Conservation (phyloP, 192 early-diverging fungal genomes). For the Spinellus fusiger region DNA sequence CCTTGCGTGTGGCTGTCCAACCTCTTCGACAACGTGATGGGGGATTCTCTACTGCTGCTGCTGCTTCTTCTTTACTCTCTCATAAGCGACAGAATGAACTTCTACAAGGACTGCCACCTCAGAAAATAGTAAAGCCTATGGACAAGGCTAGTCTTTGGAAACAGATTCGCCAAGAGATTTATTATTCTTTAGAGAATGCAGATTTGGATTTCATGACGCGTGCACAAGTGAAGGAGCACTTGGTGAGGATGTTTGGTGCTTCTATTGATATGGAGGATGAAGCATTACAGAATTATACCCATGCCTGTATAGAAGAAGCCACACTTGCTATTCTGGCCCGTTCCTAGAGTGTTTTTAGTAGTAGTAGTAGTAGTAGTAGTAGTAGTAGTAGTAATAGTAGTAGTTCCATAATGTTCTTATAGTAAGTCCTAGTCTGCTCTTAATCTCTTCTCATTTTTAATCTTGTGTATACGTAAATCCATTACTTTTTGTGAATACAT, state of each 20-base stretch:
- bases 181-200: conserved; percentile 11
- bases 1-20: not conserved
- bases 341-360: not conserved
- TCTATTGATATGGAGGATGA: conserved; percentile 2
- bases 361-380: too few species aligned
- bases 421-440: not conserved
- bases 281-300: conserved; percentile 9
- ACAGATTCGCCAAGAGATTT: conserved; percentile 5
- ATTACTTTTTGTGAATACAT: not conserved
- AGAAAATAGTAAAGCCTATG: not conserved
- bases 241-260: conserved; percentile 7
- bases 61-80: not conserved
- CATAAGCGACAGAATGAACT: not conserved
- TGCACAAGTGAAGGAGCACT: conserved; percentile 14
- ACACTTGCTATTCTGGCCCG: conserved; percentile 4
- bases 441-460: too few species aligned
- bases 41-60: not conserved
- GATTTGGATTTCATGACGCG: conserved; percentile 16
- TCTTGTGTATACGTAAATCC: not conserved
- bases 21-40: not conserved
- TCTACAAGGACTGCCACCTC: not conserved
- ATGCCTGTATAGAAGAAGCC: conserved; percentile 14
- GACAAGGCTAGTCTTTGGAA: conserved; percentile 2
- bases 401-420: too few species aligned
- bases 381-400: too few species aligned